These are phyloP conservation scores for Coemansia sp. DNA, from an alignment of 192 early-diverging fungal species.

Conservation along the genomic window DNA sequence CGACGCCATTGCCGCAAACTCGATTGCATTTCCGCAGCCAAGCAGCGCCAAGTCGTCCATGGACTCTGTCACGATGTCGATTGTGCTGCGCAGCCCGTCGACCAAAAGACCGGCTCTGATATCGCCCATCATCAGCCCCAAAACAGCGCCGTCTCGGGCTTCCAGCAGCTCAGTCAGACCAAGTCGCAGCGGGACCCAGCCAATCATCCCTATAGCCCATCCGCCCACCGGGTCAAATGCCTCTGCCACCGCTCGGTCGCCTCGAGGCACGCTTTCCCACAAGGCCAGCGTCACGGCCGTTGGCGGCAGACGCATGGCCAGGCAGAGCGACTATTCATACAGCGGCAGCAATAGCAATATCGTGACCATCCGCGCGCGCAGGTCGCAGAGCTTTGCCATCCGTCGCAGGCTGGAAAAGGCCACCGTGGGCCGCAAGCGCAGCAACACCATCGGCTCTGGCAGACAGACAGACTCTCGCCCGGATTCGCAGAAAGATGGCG, in stretches of 20 bases:
- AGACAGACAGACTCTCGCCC: slow-evolving; percentile 18
- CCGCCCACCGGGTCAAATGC: neutral
- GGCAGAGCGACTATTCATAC: neutral
- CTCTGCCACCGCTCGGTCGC: slow-evolving; percentile 3
- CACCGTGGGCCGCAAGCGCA: slow-evolving; percentile 35
- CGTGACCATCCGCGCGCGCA: slow-evolving; percentile 41
- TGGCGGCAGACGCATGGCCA: slow-evolving; percentile 15
- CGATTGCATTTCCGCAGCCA: neutral
- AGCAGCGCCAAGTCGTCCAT: slow-evolving; percentile 30
- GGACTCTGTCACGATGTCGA: slow-evolving; percentile 38
- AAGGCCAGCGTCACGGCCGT: slow-evolving; percentile 49
- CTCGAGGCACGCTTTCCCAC: slow-evolving; percentile 28
- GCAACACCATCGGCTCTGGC: slow-evolving; percentile 41
- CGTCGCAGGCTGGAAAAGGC: slow-evolving; percentile 29
- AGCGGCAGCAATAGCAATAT: neutral
- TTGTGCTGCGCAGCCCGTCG: slow-evolving; percentile 45
- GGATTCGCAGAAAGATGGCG: neutral
- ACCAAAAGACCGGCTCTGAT: slow-evolving; percentile 22
- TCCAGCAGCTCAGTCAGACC: neutral
- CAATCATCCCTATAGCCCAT: neutral
- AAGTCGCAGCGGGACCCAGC: neutral
- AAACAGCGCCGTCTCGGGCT: neutral
- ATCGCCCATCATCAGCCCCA: slow-evolving; percentile 10
- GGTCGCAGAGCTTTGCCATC: slow-evolving; percentile 43
- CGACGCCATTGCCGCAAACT: neutral